Evolutionary conservation across 192 early-diverging fungal species (phyloP).

Genomic region (Phycomyces nitens): DNA sequence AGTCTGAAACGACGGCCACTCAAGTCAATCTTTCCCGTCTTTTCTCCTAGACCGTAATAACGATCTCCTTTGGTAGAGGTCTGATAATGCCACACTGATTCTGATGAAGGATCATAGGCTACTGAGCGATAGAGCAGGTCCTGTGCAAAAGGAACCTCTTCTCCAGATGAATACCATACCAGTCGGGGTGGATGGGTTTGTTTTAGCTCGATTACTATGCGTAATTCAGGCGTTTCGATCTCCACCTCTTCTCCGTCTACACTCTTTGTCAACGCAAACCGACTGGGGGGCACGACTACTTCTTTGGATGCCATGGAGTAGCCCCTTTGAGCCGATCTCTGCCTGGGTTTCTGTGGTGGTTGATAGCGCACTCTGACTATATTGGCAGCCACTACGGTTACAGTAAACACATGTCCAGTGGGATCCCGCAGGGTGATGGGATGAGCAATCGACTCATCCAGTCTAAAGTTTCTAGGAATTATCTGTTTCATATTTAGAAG

Average conservation of each 20-base stretch:
- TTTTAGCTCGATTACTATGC: not conserved
- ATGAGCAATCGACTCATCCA: no score
- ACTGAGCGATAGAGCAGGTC: conserved; percentile 51
- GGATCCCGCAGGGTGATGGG: no score
- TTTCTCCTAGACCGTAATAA: conserved; percentile 56
- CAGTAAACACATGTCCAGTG: no score
- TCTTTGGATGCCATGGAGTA: no score
- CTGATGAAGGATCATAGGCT: conserved; percentile 27
- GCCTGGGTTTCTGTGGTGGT: no score
- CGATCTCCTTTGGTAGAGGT: conserved; percentile 17
- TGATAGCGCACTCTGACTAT: no score
- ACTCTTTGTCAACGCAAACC: no score
- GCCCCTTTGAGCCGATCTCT: no score
- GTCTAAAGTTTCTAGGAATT: no score
- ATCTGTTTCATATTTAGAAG: no score
- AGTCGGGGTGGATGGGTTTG: not conserved
- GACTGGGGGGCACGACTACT: no score
- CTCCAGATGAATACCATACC: not conserved
- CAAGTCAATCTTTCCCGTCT: conserved; percentile 39
- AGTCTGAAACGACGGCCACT: conserved; percentile 47
- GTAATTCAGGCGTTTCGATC: conserved; percentile 2
- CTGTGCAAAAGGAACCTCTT: conserved; percentile 33
- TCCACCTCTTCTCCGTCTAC: not conserved
- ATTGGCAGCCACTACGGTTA: no score
- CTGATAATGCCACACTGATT: conserved; percentile 42